Conservation (phyloP, 345 rosid genomes). For the Boechera divaricarpa region DNA sequence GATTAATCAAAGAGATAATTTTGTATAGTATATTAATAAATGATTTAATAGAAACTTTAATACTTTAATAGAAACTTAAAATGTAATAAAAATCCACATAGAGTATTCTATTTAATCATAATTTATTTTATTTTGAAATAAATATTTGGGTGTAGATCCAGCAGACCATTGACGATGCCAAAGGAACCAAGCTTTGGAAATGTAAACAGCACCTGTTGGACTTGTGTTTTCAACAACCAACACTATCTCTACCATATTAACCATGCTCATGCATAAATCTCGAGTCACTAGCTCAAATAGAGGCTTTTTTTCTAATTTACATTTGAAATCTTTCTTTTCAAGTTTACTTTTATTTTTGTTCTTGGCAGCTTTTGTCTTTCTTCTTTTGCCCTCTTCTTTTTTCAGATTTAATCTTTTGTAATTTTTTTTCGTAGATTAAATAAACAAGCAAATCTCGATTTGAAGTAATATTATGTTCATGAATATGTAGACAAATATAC, state of each 20-base stretch:
- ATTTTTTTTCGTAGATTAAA: background rate
- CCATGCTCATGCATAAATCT: conserved; percentile 50
- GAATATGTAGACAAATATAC: background rate
- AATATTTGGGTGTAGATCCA: conserved; percentile 59
- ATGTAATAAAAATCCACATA: background rate
- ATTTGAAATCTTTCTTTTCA: background rate
- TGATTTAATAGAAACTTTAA: background rate
- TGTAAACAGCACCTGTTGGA: conserved; percentile 63
- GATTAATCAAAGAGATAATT: no score
- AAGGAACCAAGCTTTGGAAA: conserved; percentile 70
- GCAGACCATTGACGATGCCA: conserved; percentile 70
- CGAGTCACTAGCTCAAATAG: conserved; percentile 31
- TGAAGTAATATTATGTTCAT: background rate
- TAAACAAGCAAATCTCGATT: conserved; percentile 3
- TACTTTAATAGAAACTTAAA: background rate
- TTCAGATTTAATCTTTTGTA: background rate
- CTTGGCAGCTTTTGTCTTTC: conserved; percentile 1
- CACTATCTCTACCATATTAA: conserved; percentile 53
- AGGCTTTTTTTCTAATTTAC: conserved; percentile 25
- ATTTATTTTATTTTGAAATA: background rate
- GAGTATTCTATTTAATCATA: background rate
- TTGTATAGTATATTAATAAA: background rate
- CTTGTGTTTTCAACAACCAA: conserved; percentile 52
- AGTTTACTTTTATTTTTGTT: background rate
- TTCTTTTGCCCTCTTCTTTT: background rate